These are phyloP conservation scores for Drosera spatulata DNA, from an alignment of 179 eudicot species.

Conservation along the genomic window DNA sequence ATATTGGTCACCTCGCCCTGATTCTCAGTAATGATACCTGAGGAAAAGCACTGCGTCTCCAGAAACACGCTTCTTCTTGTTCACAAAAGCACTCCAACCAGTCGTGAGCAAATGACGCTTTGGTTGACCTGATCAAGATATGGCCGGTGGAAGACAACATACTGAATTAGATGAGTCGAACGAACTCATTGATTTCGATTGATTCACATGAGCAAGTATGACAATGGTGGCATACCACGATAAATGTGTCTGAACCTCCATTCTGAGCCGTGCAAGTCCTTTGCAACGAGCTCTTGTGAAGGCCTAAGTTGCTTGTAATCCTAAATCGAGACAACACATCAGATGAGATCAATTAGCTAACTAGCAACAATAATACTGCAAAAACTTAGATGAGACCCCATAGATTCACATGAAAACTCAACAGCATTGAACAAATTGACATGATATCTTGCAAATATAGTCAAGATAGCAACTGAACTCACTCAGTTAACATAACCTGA, in stretches of 20 bases:
- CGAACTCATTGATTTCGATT: not conserved
- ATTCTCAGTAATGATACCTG: slow-evolving; percentile 31
- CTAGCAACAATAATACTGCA: too few relatives aligned
- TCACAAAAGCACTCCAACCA: slow-evolving; percentile 99
- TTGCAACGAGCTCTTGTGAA: slow-evolving; percentile 83
- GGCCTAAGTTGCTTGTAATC: slow-evolving; percentile 15
- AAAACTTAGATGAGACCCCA: too few relatives aligned
- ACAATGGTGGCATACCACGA: slow-evolving; percentile 44
- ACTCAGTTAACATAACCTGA: too few relatives aligned
- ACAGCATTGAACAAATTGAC: too few relatives aligned
- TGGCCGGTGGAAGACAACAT: not conserved
- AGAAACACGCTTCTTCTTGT: slow-evolving; percentile 83
- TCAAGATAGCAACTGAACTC: too few relatives aligned
- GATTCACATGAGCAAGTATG: not conserved
- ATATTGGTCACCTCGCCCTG: too few relatives aligned
- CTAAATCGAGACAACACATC: too few relatives aligned
- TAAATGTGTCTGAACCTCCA: slow-evolving; percentile 97
- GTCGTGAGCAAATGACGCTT: slow-evolving; percentile 95
- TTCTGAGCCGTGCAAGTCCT: slow-evolving; percentile 88
- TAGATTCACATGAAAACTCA: too few relatives aligned
- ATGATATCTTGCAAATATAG: too few relatives aligned
- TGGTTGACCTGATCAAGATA: slow-evolving; percentile 61
- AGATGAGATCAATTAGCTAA: too few relatives aligned
- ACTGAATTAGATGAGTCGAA: not conserved
- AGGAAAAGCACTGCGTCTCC: slow-evolving; percentile 97